Evolutionary conservation across 805 yeast genomes (phyloP).

Genomic region (Cyberlindnera xylosilytica): DNA sequence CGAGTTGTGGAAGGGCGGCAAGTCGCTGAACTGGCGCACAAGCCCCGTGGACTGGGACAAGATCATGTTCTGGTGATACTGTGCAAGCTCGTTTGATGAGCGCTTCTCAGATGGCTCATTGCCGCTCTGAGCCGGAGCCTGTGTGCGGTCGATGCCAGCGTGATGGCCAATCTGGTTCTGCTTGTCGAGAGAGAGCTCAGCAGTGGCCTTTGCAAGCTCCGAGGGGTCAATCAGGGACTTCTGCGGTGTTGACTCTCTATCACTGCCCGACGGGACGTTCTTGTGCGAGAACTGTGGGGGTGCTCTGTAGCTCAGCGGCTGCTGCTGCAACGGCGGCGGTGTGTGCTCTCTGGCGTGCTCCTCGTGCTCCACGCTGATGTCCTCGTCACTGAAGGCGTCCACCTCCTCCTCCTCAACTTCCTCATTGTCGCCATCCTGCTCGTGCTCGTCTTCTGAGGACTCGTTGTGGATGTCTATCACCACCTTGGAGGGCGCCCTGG

Average conservation of each 20-base stretch:
- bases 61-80: slow-evolving; percentile 40
- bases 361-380: slow-evolving; percentile 5
- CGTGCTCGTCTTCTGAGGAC: slow-evolving; percentile 15
- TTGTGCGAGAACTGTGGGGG: slow-evolving; percentile 26
- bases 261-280: slow-evolving; percentile 5
- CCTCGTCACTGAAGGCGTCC: slow-evolving; percentile 24
- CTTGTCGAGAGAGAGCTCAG: neutral
- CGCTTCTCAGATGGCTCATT: slow-evolving; percentile 4
- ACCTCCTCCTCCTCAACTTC: slow-evolving; percentile 25
- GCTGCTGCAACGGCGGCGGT: slow-evolving; percentile 4
- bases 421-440: slow-evolving; percentile 14
- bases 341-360: slow-evolving; percentile 1
- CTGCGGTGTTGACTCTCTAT: slow-evolving; percentile 1
- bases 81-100: slow-evolving; percentile 20
- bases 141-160: too few species aligned
- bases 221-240: slow-evolving; percentile 16
- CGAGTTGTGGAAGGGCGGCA: slow-evolving; percentile 28
- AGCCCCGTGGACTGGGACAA: slow-evolving; percentile 54
- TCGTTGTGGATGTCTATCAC: slow-evolving; percentile 18
- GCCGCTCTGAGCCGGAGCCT: too few species aligned
- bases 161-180: too few species aligned
- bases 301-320: slow-evolving; percentile 20
- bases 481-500: slow-evolving; percentile 13
- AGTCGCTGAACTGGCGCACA: slow-evolving; percentile 37
- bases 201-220: slow-evolving; percentile 5